Conservation (phyloP, 208 protist genomes). For the Trypanosoma rangeli region DNA sequence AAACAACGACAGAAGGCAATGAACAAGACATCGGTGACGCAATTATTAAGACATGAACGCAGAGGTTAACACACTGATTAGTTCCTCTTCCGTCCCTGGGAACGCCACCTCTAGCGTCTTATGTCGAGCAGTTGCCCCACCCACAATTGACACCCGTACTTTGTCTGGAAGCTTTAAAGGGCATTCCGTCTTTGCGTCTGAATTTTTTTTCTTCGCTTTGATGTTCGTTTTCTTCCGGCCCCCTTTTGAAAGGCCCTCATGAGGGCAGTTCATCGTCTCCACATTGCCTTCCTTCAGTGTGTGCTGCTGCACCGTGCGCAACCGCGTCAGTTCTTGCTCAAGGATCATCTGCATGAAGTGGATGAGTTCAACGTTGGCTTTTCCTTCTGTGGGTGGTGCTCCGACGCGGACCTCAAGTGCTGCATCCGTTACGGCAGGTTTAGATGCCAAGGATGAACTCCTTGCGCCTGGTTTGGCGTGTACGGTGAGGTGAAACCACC, state of each 20-base stretch:
- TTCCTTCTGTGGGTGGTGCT: conserved; percentile 73
- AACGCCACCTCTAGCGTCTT: conserved; percentile 62
- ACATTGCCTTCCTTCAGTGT: neutral
- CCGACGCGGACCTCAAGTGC: conserved; percentile 63
- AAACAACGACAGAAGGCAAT: too few species aligned
- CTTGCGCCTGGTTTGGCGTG: conserved; percentile 79
- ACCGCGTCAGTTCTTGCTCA: conserved; percentile 33
- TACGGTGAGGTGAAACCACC: conserved; percentile 50
- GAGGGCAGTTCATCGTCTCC: neutral
- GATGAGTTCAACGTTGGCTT: conserved; percentile 77
- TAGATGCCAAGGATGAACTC: conserved; percentile 36
- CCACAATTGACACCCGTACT: conserved; percentile 49
- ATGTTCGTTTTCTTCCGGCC: conserved; percentile 21
- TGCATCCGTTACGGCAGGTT: conserved; percentile 23
- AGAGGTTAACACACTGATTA: conserved; percentile 50
- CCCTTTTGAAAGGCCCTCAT: neutral
- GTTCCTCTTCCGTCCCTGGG: conserved; percentile 54
- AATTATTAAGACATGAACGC: conserved; percentile 18
- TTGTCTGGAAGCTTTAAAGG: conserved; percentile 19
- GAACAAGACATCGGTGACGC: neutral
- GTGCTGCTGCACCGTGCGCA: conserved; percentile 1
- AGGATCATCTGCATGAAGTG: conserved; percentile 60
- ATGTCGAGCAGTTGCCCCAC: conserved; percentile 53
- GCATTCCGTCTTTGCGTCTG: neutral
- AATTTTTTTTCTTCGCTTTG: conserved; percentile 24